Conservation (phyloP, 2,329 filamentous ascomycete genomes). For the Aspergillus fructus region DNA sequence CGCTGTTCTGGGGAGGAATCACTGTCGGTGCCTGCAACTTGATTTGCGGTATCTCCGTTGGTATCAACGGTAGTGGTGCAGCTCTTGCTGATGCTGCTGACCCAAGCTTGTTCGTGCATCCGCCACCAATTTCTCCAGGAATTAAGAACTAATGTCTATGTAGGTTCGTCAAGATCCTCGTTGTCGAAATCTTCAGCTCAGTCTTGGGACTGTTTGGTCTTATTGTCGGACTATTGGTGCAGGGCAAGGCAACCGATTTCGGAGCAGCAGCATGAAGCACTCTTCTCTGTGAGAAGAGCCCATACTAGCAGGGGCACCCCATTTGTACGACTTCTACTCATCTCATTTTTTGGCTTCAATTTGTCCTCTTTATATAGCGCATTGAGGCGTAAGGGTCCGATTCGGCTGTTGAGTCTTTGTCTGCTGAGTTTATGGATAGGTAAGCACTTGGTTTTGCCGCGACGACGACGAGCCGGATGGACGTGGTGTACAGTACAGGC, state of each 20-base stretch:
- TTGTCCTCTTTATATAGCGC: constrained; percentile 36
- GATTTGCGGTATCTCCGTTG: constrained; percentile 92
- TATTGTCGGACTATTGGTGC: constrained; percentile 88
- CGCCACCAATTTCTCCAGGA: not conserved
- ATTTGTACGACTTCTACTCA: constrained; percentile 25
- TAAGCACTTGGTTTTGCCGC: constrained; percentile 23
- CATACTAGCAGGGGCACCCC: constrained; percentile 13
- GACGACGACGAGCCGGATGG: constrained; percentile 14
- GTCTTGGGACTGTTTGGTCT: constrained; percentile 94
- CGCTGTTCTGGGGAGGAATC: constrained; percentile 92
- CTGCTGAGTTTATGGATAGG: constrained; percentile 26
- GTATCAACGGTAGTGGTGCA: constrained; percentile 96
- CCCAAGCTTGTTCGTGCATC: constrained; percentile 69
- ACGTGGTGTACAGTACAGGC: constrained; percentile 24
- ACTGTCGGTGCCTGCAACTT: constrained; percentile 96
- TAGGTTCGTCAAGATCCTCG: constrained; percentile 97
- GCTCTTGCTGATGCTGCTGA: constrained; percentile 95
- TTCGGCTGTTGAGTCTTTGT: constrained; percentile 27
- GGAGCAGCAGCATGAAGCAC: constrained; percentile 26
- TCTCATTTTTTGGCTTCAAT: constrained; percentile 19
- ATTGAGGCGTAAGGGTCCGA: constrained; percentile 40
- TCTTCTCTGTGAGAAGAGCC: constrained; percentile 20
- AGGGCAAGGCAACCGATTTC: constrained; percentile 79
- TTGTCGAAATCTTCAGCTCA: constrained; percentile 99
- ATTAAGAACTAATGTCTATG: constrained; percentile 1